Evolutionary conservation across 2,329 filamentous ascomycete species (phyloP), one percentile per base, ranked within the genome.

Genomic region (Pseudogymnoascus sp.): DNA sequence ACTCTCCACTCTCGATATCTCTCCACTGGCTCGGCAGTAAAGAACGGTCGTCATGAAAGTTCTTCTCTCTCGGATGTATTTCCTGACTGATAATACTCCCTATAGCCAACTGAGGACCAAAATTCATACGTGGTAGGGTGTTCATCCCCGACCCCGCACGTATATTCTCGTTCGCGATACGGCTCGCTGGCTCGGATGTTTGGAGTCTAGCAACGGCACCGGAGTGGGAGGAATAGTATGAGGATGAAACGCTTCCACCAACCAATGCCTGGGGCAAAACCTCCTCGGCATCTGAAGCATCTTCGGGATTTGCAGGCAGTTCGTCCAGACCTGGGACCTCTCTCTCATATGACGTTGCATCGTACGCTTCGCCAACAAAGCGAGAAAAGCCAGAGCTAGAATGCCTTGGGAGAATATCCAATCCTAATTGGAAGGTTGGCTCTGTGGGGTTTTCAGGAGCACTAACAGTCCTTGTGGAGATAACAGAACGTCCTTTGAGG

Each of bases 21-120:
- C 59, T 66, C 16, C 65, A 60, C 35, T 71, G 69, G 64, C 69
- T 70, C 5, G 69, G 70, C 28, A 72, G 60, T 31, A 69, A 50
- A 5, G 67, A 64, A 53, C 68, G 65, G 56, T 72, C 69, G 64
- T 70, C 70, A 62, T 69, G 65, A 18, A 67, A 70, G 53, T 66
- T 70, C 16, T 38, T 38, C 14, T 69, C 64, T 59, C 65, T 63
- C 8, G 33, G 33, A 23, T 40, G 28, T 14, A 62, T 33, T 37
- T 62, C 38, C 5, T 62, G 33, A 10, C 59, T 42, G 6, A 38
- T 42, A 40, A 60, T 38, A 60, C 10, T 60, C 59, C 59, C 59
- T 25, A 40, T 25, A 38, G 21, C 59, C 33, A 60, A 18, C 50
- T 7, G 50, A 56, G 50, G 28, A 21, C 50, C 28, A 56, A 56